These are phyloP conservation scores for Thermoascus crustaceus DNA, from an alignment of 2,329 filamentous ascomycete species.

Conservation along the genomic window DNA sequence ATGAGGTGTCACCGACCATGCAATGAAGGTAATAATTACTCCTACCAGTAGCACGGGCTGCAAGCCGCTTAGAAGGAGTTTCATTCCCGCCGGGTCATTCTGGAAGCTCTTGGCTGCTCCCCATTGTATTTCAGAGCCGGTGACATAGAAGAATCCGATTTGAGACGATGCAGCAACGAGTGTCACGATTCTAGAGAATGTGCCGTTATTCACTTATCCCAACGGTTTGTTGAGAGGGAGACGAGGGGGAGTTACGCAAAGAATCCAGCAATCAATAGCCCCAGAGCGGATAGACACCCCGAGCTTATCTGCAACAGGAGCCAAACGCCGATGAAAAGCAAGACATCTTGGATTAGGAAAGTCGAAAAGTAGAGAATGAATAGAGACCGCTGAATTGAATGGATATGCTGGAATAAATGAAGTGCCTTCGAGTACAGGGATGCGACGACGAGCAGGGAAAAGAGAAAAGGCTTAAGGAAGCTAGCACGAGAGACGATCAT, in stretches of 20 bases:
- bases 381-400: slow-evolving; percentile 12
- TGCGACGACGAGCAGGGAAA: slow-evolving; percentile 20
- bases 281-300: slow-evolving; percentile 11
- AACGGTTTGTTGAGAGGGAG: not conserved
- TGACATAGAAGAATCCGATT: slow-evolving; percentile 24
- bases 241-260: slow-evolving; percentile 15
- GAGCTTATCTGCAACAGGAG: slow-evolving; percentile 15
- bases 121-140: slow-evolving; percentile 25
- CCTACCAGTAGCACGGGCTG: slow-evolving; percentile 17
- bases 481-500: slow-evolving; percentile 17
- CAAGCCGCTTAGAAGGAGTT: slow-evolving; percentile 23
- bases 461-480: slow-evolving; percentile 16
- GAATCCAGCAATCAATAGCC: slow-evolving; percentile 10
- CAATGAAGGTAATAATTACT: slow-evolving; percentile 11
- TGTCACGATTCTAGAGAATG: slow-evolving; percentile 13
- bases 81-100: slow-evolving; percentile 20
- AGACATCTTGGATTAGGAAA: slow-evolving; percentile 20
- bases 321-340: slow-evolving; percentile 16
- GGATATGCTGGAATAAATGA: slow-evolving; percentile 19
- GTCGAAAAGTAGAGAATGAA: slow-evolving; percentile 23
- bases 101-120: slow-evolving; percentile 21
- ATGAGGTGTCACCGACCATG: slow-evolving; percentile 15
- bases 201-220: not conserved
- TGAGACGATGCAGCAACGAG: slow-evolving; percentile 19
- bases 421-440: slow-evolving; percentile 19